Evolutionary conservation across 345 rosid genomes (phyloP), one percentile per base, ranked within the genome.

Genomic region (Lenwebbia sp.): DNA sequence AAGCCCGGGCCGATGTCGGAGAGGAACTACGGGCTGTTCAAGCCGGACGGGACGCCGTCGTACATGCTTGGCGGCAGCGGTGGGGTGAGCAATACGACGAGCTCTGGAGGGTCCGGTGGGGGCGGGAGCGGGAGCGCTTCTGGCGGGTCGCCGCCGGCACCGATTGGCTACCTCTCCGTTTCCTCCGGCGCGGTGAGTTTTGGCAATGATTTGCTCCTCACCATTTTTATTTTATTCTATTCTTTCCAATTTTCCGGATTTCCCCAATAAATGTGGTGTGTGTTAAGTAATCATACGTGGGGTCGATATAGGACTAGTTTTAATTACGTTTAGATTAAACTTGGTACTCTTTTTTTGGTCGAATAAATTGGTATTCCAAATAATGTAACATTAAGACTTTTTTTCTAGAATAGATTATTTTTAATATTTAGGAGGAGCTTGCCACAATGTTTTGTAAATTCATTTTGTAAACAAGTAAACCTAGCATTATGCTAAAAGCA

Each of bases 1-100:
- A 92, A 92, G 88, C 89, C 92, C 19, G 93, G 94, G 30, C 93
- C 93, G 10, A 62, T 88, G 4, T 92, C 94, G 19, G 94, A 92
- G 91, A 88, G 91, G 88, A 88, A 92, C 62, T 92, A 90, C 54
- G 94, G 93, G 23, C 85, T 92, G 54, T 91, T 92, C 62, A 87
- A 89, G 85, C 94, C 93, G 10, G 94, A 92, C 41, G 92, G 94
- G 40, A 84, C 91, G 4, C 90, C 94, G 1, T 92, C 89, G 1
- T 92, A 92, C 70, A 83, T 85, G 5, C 81, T 89, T n/a, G 74
- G 86, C 47, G 56, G 85, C 57, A 40, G 76, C 50, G 53, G 55
- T 58, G 83, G 56, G 49, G 22, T 19, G 12, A 57, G 70, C 76
- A 54, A 55, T n/a, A 26, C 17, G 21, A 86, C 84, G 17, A 52